Percentiles rank a stretch among this genome's conserved stretches.
These are phyloP conservation scores for Xerocomus spinulosus DNA, from an alignment of 768 basidiomycete species.

Conservation along the genomic window DNA sequence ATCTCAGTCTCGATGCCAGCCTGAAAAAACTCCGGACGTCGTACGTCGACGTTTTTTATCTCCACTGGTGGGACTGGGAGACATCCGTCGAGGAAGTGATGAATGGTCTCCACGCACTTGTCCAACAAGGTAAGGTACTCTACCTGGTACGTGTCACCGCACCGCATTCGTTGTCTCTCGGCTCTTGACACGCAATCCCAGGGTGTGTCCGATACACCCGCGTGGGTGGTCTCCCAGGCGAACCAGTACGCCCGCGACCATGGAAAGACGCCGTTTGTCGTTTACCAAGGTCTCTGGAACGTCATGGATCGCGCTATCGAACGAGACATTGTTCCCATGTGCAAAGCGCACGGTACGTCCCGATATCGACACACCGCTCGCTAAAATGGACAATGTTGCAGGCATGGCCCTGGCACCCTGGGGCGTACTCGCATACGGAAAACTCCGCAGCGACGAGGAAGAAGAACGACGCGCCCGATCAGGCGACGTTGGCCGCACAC, in stretches of 20 bases:
- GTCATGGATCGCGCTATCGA: conserved; percentile 38
- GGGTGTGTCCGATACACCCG: conserved; percentile 33
- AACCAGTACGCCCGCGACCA: conserved; percentile 41
- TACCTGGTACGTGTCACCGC: conserved; percentile 26
- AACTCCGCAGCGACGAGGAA: conserved; percentile 30
- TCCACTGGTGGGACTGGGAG: conserved; percentile 35
- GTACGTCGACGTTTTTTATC: conserved; percentile 20
- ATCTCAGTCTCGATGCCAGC: conserved; percentile 33
- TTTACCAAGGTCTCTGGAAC: conserved; percentile 41
- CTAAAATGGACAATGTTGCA: background rate
- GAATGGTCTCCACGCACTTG: conserved; percentile 35
- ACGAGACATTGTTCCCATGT: conserved; percentile 40
- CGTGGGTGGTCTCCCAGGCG: conserved; percentile 38
- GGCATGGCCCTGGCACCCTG: conserved; percentile 37
- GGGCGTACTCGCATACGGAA: conserved; percentile 34
- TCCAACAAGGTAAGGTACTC: conserved; percentile 36
- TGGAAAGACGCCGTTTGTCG: conserved; percentile 41
- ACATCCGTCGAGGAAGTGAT: conserved; percentile 40
- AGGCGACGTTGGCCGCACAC: conserved; percentile 26
- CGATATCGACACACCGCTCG: background rate
- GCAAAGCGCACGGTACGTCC: conserved; percentile 20
- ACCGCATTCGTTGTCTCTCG: background rate
- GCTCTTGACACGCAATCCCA: background rate
- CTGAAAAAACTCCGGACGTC: conserved; percentile 22
- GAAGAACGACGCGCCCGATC: conserved; percentile 25